These are phyloP conservation scores for Fusarium sp. DNA, from an alignment of 2,329 filamentous ascomycete species.

Conservation along the genomic window DNA sequence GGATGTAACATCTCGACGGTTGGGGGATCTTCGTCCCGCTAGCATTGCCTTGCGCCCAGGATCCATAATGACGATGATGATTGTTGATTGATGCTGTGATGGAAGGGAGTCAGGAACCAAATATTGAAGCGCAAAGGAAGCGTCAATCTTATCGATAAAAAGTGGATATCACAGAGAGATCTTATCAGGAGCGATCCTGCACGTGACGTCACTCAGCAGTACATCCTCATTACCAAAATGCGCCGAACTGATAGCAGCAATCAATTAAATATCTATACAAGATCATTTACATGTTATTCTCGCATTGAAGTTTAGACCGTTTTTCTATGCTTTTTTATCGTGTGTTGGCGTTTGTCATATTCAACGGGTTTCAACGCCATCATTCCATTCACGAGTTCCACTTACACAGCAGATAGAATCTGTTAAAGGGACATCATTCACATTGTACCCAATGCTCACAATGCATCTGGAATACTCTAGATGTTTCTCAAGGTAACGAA, in stretches of 20 bases:
- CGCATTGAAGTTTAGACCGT: neutral
- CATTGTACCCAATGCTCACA: neutral
- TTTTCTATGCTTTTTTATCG: no score
- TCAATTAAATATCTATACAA: neutral
- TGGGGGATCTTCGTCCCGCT: constrained; percentile 57
- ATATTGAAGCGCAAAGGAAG: constrained; percentile 5
- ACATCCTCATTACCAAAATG: neutral
- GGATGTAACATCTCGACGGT: constrained; percentile 63
- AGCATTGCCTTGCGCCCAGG: constrained; percentile 68
- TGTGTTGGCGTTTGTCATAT: neutral
- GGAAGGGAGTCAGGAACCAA: constrained; percentile 2
- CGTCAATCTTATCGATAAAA: constrained; percentile 34
- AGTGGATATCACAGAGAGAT: constrained; percentile 29
- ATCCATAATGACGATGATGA: constrained; percentile 59
- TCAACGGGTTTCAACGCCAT: constrained; percentile 5
- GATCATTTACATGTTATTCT: neutral
- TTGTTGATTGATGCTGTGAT: constrained; percentile 5
- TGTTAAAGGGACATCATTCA: neutral
- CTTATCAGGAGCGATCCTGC: constrained; percentile 11
- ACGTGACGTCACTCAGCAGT: constrained; percentile 9
- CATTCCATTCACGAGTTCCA: neutral
- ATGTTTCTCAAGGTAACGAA: fast-evolving
- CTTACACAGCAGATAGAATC: neutral
- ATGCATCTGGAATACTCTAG: neutral
- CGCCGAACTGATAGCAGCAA: neutral